Evolutionary conservation across 2,329 filamentous ascomycete genomes (phyloP), one percentile per base, ranked within the genome.

Genomic region (Trichophyton schoenleinii): DNA sequence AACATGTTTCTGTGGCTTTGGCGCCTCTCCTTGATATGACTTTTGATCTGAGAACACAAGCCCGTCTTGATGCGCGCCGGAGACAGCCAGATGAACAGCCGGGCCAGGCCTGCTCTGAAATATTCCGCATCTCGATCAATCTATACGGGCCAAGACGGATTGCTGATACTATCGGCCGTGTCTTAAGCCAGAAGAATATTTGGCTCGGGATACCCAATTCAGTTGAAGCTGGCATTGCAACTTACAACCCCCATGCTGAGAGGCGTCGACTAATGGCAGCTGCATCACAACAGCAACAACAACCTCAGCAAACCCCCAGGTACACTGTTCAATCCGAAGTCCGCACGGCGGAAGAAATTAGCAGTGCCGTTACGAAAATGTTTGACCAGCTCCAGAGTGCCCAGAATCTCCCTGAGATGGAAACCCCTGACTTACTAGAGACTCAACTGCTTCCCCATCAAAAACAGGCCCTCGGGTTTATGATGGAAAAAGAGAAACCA

Each of bases 391-490:
- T 96, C 44, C 83, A 86, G 28, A 86, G 86, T 67, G 85, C 81
- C 8, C 87, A 95, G 61, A 84, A 89, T 63, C 77, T 97, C 5
- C 87, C 88, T 0, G 82, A 86, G 65, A 84, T 87, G 76, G 85
- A 92, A 3, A 81, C 89, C 0, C 79, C 83, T 60, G 65, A 75
- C 1, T 73, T 77, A 5, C 80, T 94, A 60, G 80, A 81, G 61
- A 91, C 86, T 0, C 79, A 83, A 31, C 76, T 97, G 18, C 83
- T 96, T 48, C 81, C 81, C 62, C 92, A 97, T 74, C 92, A 97
- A 72, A 94, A 89, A 72, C 91, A 96, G 73, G 92, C 88, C 0
- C 80, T 97, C 0, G 84, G 86, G 70, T 97, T 96, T 70, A 90
- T 97, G 87, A 84, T 80, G 8, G 82, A 83, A 20, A 87, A 89